Evolutionary conservation across 352 stramenopile genomes (phyloP).

Genomic region (Phytophthora uliginosa): DNA sequence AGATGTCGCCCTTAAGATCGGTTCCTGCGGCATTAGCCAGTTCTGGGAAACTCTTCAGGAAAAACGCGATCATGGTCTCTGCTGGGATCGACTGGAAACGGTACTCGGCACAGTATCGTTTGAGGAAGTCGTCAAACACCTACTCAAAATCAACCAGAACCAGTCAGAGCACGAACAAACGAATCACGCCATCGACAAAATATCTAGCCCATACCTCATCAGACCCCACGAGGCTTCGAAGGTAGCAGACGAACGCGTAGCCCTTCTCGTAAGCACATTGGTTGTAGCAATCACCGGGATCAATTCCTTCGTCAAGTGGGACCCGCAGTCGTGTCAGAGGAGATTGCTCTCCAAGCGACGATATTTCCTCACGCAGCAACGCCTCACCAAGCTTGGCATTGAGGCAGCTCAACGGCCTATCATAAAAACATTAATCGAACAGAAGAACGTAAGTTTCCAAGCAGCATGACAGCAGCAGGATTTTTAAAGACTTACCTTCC

Average conservation of each 20-base stretch:
- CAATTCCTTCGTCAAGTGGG: slow-evolving; percentile 78
- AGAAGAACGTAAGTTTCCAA: not conserved
- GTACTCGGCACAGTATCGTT: slow-evolving; percentile 70
- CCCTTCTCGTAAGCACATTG: slow-evolving; percentile 87
- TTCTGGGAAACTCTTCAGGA: slow-evolving; percentile 72
- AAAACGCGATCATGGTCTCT: slow-evolving; percentile 78
- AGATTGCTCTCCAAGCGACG: slow-evolving; percentile 72
- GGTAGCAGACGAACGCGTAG: slow-evolving; percentile 83
- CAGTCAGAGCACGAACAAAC: not conserved
- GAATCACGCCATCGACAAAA: not conserved
- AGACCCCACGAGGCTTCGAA: slow-evolving; percentile 71
- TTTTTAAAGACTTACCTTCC: slow-evolving; percentile 51
- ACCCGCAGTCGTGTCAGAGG: slow-evolving; percentile 77
- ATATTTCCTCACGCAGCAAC: slow-evolving; percentile 75
- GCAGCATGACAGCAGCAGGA: not conserved
- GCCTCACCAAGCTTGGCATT: slow-evolving; percentile 80
- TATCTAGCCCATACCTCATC: slow-evolving; percentile 47
- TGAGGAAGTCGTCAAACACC: slow-evolving; percentile 79
- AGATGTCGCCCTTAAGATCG: slow-evolving; percentile 71
- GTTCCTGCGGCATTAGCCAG: slow-evolving; percentile 49
- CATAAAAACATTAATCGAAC: not conserved
- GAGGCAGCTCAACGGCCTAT: slow-evolving; percentile 71
- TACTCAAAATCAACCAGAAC: slow-evolving; percentile 21
- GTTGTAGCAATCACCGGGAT: slow-evolving; percentile 87
- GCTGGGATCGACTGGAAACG: slow-evolving; percentile 83